These are phyloP conservation scores for Pseudocercospora pini-densiflorae DNA, from an alignment of 2,329 filamentous ascomycete species.

Conservation along the genomic window DNA sequence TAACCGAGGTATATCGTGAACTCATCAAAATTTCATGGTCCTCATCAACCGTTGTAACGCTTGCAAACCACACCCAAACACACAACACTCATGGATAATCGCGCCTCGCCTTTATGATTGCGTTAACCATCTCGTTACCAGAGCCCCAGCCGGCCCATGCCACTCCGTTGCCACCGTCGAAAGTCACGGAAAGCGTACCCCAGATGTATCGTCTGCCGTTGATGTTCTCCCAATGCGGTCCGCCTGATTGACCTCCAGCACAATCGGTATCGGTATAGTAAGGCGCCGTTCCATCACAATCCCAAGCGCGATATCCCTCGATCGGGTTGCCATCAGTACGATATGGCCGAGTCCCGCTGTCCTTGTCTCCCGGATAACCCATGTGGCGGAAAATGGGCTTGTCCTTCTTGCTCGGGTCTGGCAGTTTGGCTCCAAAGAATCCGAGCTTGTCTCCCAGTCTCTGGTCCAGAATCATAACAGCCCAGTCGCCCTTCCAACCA, in stretches of 20 bases:
- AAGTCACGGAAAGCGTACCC: slow-evolving; percentile 18
- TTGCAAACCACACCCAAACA: slow-evolving; percentile 3
- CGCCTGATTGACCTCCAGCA: slow-evolving; percentile 21
- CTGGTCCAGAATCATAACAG: slow-evolving; percentile 15
- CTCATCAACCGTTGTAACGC: slow-evolving; percentile 4
- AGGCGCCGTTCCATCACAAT: slow-evolving; percentile 18
- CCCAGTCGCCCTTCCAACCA: slow-evolving; percentile 23
- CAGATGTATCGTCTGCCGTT: slow-evolving; percentile 15
- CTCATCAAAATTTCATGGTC: not conserved
- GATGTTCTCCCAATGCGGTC: slow-evolving; percentile 16
- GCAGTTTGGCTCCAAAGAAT: slow-evolving; percentile 18
- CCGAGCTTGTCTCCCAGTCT: slow-evolving; percentile 16
- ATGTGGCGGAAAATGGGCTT: slow-evolving; percentile 10
- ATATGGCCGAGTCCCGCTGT: slow-evolving; percentile 17
- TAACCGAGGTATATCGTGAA: not conserved
- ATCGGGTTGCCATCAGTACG: slow-evolving; percentile 17
- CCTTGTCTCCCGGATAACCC: slow-evolving; percentile 21
- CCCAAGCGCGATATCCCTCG: slow-evolving; percentile 7
- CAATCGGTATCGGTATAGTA: slow-evolving; percentile 23
- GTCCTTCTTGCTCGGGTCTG: slow-evolving; percentile 4
- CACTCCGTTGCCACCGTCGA: slow-evolving; percentile 13
- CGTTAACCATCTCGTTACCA: slow-evolving; percentile 16
- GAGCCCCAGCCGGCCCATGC: slow-evolving; percentile 19
- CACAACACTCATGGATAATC: slow-evolving; percentile 13
- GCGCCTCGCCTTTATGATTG: slow-evolving; percentile 14